Base-by-base conservation (phyloP, 345 rosid species). In the Salix exigua region DNA sequence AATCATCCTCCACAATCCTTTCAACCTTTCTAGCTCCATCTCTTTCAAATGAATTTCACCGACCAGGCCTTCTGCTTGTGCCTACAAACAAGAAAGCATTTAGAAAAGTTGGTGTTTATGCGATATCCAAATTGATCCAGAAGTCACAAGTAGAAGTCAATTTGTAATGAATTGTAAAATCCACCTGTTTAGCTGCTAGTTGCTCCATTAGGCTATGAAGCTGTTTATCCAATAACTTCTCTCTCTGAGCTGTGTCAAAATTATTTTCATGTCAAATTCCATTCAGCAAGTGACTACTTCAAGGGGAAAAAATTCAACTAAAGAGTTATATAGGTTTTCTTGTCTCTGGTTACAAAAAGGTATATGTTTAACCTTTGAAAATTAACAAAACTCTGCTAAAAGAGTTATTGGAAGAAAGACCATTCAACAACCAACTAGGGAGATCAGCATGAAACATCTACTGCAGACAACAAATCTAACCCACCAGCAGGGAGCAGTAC, bases 181-280 rank as follows among this genome's bases (percentile, higher is more conserved):
- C 53, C 58, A 96, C 99, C 93, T 96, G 98, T 75, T 96, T 93
- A 71, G 82, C 88, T 68, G 90, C 98, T 78, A 91, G 86, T 87
- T 96, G 99, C 87, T 96, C 98, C 70, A 96, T 88, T 70, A 89
- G 84, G 83, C 91, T 88, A 67, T 93, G 98, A 72, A 93, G 96
- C 81, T 93, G 99, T 85, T 89, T 93, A 74, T 95, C 93, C 84
- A 95, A 81, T 80, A 85, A 86, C 88, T 95, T 93, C 84, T 93
- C 98, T 84, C 97, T 92, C 78, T 96, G 98, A 78, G 87, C 97
- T 93, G 91, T 14, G 69, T 65, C 23, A 78, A 55, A 61, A 66
- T 65, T 50, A 11, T 28, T 50, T 28, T 44, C 26, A 28, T 18
- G 40, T 81, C 78, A 83, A 76, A 46, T 37, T 62, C 62, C 62